These are phyloP conservation scores for Penicillium atrosanguineum DNA, from an alignment of 495 filamentous ascomycete genomes.

Conservation along the genomic window DNA sequence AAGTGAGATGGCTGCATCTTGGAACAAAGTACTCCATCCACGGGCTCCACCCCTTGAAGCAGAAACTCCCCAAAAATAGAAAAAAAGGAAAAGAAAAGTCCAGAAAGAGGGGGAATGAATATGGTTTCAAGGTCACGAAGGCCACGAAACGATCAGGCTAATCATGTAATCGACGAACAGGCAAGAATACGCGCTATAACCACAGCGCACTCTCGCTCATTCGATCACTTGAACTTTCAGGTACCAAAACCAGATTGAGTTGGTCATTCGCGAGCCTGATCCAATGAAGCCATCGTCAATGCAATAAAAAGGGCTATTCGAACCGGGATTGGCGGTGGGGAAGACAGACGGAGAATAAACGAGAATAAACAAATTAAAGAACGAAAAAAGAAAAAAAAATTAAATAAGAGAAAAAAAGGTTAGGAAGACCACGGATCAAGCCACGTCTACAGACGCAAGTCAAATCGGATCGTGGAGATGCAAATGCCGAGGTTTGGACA, in stretches of 20 bases:
- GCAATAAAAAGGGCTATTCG: background rate
- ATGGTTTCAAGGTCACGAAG: background rate
- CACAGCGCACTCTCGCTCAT: background rate
- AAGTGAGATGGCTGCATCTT: constrained; percentile 26
- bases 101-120: background rate
- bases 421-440: background rate
- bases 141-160: background rate
- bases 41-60: background rate
- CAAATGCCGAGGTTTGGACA: constrained; percentile 27
- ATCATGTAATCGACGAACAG: background rate
- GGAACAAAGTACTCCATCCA: constrained; percentile 7
- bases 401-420: background rate
- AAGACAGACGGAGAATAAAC: constrained; percentile 1
- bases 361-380: background rate
- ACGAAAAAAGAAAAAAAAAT: constrained; percentile 3
- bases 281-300: constrained; percentile 12
- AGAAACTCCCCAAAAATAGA: background rate
- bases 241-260: background rate
- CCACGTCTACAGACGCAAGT: constrained; percentile 16
- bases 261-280: constrained; percentile 5
- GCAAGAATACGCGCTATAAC: background rate
- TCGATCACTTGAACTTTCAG: background rate
- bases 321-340: constrained; percentile 6
- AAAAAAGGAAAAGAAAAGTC: background rate
- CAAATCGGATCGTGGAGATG: constrained; percentile 17